Conservation (phyloP, 305 asterid genomes). For the Fraxinus baroniana region DNA sequence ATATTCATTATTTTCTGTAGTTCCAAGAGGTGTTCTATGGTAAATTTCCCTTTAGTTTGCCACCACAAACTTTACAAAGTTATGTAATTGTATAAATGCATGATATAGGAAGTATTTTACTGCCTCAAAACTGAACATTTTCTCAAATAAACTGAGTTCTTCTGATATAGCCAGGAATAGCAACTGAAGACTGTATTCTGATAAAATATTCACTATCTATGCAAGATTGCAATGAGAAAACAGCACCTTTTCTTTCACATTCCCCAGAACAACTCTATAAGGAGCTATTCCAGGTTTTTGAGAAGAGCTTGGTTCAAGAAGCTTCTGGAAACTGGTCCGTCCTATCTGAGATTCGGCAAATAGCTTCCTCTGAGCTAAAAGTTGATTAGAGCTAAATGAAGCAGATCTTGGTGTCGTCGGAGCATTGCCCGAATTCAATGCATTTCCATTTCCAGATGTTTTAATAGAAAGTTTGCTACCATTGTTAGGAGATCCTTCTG, state of each 20-base stretch:
- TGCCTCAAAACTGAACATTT: not conserved
- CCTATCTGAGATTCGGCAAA: slow-evolving; percentile 86
- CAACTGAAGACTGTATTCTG: not conserved
- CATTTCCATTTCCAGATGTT: slow-evolving; percentile 48
- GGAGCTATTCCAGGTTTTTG: slow-evolving; percentile 91
- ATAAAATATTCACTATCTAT: not conserved
- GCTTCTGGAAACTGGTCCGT: slow-evolving; percentile 86
- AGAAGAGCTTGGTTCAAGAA: slow-evolving; percentile 84
- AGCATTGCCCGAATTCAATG: slow-evolving; percentile 39
- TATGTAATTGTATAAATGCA: not conserved
- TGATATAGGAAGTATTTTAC: not conserved
- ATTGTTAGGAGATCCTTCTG: slow-evolving; percentile 32
- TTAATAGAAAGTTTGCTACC: slow-evolving; percentile 32
- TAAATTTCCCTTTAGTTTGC: not conserved
- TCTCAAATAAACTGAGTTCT: not conserved
- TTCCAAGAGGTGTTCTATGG: not conserved
- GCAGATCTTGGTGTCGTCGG: slow-evolving; percentile 51
- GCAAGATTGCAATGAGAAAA: slow-evolving; percentile 10
- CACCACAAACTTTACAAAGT: not conserved
- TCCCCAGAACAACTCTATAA: slow-evolving; percentile 87
- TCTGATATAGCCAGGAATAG: not conserved
- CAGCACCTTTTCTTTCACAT: slow-evolving; percentile 81
- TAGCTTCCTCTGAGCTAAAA: slow-evolving; percentile 67
- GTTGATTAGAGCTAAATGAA: slow-evolving; percentile 56
- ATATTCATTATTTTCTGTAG: not conserved